Conservation (phyloP, 768 basidiomycete species). For the Chalciporus piperatus region DNA sequence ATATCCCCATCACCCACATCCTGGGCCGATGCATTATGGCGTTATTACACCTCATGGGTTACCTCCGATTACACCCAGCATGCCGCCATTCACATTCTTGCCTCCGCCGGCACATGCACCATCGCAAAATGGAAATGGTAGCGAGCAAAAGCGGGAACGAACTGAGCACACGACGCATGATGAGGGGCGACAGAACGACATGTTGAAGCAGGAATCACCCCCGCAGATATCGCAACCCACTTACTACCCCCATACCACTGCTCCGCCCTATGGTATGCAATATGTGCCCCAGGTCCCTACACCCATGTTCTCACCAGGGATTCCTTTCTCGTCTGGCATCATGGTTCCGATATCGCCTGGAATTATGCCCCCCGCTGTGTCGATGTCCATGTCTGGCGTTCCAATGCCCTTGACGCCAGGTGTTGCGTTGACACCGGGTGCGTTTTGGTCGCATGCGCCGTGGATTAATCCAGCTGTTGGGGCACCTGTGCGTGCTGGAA, state of each 20-base stretch:
- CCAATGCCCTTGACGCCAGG: constrained; percentile 29
- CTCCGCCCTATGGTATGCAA: constrained; percentile 19
- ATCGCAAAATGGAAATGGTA: constrained; percentile 17
- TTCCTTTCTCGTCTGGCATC: constrained; percentile 32
- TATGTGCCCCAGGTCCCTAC: constrained; percentile 23
- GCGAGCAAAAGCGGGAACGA: neutral
- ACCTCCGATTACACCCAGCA: constrained; percentile 94
- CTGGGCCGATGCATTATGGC: constrained; percentile 25
- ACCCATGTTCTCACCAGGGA: constrained; percentile 29
- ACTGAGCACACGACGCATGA: neutral
- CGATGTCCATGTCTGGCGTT: constrained; percentile 20
- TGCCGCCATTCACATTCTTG: constrained; percentile 92
- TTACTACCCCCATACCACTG: constrained; percentile 13
- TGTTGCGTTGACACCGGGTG: constrained; percentile 52
- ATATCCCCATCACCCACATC: constrained; percentile 21
- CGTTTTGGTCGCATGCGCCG: constrained; percentile 63
- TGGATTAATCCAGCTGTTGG: constrained; percentile 61
- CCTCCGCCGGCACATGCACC: constrained; percentile 40
- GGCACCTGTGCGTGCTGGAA: constrained; percentile 44
- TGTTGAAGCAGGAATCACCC: constrained; percentile 4
- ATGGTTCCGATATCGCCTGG: constrained; percentile 28
- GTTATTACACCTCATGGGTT: constrained; percentile 72
- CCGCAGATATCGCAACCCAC: constrained; percentile 6
- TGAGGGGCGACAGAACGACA: constrained; percentile 8
- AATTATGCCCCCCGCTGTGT: constrained; percentile 13